Evolutionary conservation across 257 asterid species (phyloP).

Genomic region (Perilla frutescens): DNA sequence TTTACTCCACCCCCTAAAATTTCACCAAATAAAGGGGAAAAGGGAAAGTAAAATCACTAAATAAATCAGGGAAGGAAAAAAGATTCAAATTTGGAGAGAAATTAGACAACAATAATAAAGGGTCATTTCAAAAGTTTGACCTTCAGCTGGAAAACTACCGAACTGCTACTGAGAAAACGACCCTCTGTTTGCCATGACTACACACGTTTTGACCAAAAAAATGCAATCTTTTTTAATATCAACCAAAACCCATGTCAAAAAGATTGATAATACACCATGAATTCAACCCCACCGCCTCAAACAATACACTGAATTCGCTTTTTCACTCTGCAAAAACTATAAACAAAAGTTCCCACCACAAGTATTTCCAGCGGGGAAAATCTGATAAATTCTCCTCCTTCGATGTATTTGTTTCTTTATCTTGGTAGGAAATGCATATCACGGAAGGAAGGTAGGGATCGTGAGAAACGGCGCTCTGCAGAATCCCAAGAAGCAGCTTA

Average conservation of each 20-base stretch:
- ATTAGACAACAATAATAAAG: neutral
- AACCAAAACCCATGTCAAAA: neutral
- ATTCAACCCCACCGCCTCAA: constrained; percentile 13
- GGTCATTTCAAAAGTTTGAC: constrained; percentile 23
- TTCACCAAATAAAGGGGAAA: neutral
- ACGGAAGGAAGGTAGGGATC: neutral
- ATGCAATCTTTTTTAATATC: constrained; percentile 30
- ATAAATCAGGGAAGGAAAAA: neutral
- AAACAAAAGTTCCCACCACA: neutral
- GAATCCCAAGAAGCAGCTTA: constrained; percentile 58
- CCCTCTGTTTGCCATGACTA: constrained; percentile 48
- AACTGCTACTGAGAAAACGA: constrained; percentile 49
- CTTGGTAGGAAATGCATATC: neutral
- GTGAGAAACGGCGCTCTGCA: constrained; percentile 38
- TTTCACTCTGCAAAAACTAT: neutral
- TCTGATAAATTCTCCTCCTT: neutral
- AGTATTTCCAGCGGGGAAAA: neutral
- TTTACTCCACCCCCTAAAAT: constrained; percentile 50
- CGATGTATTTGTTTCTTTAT: no score
- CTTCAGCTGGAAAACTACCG: constrained; percentile 42
- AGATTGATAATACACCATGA: constrained; percentile 19
- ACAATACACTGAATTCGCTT: constrained; percentile 12
- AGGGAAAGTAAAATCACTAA: neutral
- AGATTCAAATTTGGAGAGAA: neutral
- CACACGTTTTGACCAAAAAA: constrained; percentile 15